A percentile compares a stretch with the other conserved stretches of the same genome.
Evolutionary conservation across 1,139 yeast genomes (phyloP).

Genomic region (Blastobotrys niveus): DNA sequence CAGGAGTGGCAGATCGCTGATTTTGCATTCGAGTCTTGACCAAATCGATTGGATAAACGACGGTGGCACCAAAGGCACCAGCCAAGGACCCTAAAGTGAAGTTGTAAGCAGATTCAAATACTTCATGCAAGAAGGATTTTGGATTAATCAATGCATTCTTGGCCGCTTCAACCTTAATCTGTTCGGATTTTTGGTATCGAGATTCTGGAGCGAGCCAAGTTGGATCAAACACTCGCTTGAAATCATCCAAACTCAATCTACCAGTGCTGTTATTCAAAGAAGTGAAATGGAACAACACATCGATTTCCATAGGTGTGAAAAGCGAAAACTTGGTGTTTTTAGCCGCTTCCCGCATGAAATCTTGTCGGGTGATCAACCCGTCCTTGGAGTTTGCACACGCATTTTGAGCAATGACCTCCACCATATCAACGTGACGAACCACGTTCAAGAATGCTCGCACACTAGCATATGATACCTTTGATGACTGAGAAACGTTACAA

Average conservation of each 20-base stretch:
- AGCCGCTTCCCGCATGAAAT: slow-evolving; percentile 40
- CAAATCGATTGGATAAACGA: slow-evolving; percentile 95
- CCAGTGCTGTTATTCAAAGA: slow-evolving; percentile 35
- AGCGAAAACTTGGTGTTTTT: slow-evolving; percentile 38
- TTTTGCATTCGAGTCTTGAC: slow-evolving; percentile 98
- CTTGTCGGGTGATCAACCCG: slow-evolving; percentile 37
- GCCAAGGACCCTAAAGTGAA: slow-evolving; percentile 90
- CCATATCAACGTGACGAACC: slow-evolving; percentile 40
- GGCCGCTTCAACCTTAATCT: slow-evolving; percentile 37
- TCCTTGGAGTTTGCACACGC: slow-evolving; percentile 34
- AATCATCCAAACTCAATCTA: slow-evolving; percentile 36
- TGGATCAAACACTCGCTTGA: slow-evolving; percentile 41
- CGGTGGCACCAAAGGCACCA: slow-evolving; percentile 97
- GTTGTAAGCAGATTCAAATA: slow-evolving; percentile 82
- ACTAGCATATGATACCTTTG: slow-evolving; percentile 39
- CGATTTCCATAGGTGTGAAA: slow-evolving; percentile 43
- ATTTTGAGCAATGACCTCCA: slow-evolving; percentile 36
- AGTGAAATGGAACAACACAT: slow-evolving; percentile 42
- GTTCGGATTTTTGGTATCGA: slow-evolving; percentile 33
- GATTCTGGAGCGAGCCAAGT: slow-evolving; percentile 39
- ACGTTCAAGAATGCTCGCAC: slow-evolving; percentile 43
- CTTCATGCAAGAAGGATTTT: slow-evolving; percentile 36
- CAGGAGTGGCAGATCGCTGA: slow-evolving; percentile 63
- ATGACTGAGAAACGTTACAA: slow-evolving; percentile 33
- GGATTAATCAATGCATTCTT: slow-evolving; percentile 40